Base-by-base conservation (phyloP, 2,329 filamentous ascomycete species). In the Aspergillus sp. region DNA sequence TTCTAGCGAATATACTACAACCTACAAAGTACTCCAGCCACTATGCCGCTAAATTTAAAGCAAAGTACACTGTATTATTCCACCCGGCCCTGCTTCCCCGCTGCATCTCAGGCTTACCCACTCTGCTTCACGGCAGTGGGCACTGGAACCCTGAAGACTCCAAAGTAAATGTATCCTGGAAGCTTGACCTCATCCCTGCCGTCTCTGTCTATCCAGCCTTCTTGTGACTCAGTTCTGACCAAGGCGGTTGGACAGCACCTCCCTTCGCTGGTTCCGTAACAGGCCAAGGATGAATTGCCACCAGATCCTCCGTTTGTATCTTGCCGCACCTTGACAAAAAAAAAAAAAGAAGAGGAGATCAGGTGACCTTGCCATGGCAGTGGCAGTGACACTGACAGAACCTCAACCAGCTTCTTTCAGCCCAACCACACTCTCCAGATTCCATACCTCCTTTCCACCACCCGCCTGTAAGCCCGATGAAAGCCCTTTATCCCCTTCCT, bases 71-170 rank as follows among this genome's bases (percentile, higher is more conserved):
- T 20, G 20, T 20, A 40, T 9, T 46, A 20, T 47, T 37, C 44
- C 49, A 52, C 55, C 55, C 20, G 55, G 49, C 34, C 48, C 27
- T 45, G 34, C 37, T 53, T 53, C 50, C 55, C 55, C 50, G 55
- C 49, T 51, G 34, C 54, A 57, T 52, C 42, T 37, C 8, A 54
- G 41, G 49, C 39, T 51, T 51, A 44, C 34, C 49, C 49, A 51
- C 20, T 17, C 33, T 15, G 13, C 34, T 39, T 30, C 17, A 30
- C 19, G 24, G 24, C 24, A 24, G 24, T 24, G 24, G 24, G 24
- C 24, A 24, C 24, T 24, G 24, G 24, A 7, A 24, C 24, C 24
- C 7, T 24, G 24, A 24, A 24, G 24, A 24, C 24, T 24, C 24
- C 7, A 24, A 24, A 24, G 7, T 7, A 24, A 5, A 24, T 30